These are phyloP conservation scores for Nepenthes mirabilis DNA, from an alignment of 148 eudicot species.

Conservation along the genomic window DNA sequence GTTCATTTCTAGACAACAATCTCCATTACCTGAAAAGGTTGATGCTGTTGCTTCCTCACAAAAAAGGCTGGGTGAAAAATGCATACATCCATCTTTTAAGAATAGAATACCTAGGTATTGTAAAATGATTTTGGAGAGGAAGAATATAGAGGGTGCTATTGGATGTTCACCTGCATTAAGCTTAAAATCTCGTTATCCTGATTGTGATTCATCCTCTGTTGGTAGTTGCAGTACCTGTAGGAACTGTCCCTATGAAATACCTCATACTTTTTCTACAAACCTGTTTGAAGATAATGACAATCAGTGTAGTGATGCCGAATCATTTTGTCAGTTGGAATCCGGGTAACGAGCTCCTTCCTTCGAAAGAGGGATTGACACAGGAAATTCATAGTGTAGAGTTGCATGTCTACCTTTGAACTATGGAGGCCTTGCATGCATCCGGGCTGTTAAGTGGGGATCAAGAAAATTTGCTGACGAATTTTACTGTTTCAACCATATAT, in stretches of 20 bases:
- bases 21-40: constrained; percentile 51
- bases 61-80: constrained; percentile 28
- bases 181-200: constrained; percentile 28
- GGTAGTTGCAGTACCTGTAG: constrained; percentile 57
- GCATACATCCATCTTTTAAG: constrained; percentile 14
- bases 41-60: constrained; percentile 31
- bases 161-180: constrained; percentile 23
- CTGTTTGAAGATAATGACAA: constrained; percentile 33
- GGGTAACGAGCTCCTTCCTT: constrained; percentile 32
- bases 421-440: constrained; percentile 71
- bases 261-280: constrained; percentile 12
- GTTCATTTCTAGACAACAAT: constrained; percentile 12
- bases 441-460: constrained; percentile 90
- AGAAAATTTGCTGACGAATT: constrained; percentile 67
- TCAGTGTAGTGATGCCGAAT: constrained; percentile 62
- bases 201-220: constrained; percentile 48
- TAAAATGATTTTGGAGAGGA: constrained; percentile 30
- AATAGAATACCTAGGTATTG: constrained; percentile 23
- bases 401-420: constrained; percentile 68
- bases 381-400: constrained; percentile 73
- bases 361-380: constrained; percentile 28
- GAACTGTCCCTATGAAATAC: constrained; percentile 19
- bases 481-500: constrained; percentile 66
- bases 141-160: constrained; percentile 26
- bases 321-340: constrained; percentile 25